phyloP scores from a whole-genome alignment of 306 rosid species.

The Ceratonia siliqua region DNA sequence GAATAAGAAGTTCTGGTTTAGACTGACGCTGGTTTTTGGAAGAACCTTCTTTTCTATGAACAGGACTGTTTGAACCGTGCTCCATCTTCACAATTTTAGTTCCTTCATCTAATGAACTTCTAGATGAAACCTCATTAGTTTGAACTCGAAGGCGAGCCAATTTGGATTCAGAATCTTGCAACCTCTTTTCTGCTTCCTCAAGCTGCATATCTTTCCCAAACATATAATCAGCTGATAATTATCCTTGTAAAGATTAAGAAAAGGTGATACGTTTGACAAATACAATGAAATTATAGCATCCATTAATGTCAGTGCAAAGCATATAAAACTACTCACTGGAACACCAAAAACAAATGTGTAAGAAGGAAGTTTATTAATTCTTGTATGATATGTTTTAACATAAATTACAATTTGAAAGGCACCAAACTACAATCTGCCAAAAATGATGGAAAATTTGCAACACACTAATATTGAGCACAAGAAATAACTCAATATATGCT shows the following conservation, averaged over 20 bases:
- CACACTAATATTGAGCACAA: neutral
- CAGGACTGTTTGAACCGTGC: slow-evolving; percentile 44
- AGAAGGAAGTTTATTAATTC: no score
- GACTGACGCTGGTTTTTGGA: slow-evolving; percentile 35
- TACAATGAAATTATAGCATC: neutral
- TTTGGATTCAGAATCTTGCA: slow-evolving; percentile 51
- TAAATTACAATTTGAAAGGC: neutral
- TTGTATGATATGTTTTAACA: neutral
- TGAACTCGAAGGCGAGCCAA: slow-evolving; percentile 57
- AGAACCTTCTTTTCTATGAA: slow-evolving; percentile 35
- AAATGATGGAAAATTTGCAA: no score
- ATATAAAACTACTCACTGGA: no score
- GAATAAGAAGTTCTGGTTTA: slow-evolving; percentile 51
- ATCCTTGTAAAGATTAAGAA: neutral
- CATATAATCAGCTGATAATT: slow-evolving; percentile 23
- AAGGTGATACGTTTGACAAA: neutral
- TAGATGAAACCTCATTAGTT: slow-evolving; percentile 25
- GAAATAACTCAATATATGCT: neutral
- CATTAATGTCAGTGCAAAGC: neutral
- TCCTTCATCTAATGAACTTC: slow-evolving; percentile 27
- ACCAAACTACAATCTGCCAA: neutral
- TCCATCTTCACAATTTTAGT: slow-evolving; percentile 45
- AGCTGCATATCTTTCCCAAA: slow-evolving; percentile 53
- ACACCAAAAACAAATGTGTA: no score
- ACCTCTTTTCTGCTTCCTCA: slow-evolving; percentile 55